Conservation (phyloP, 306 rosid species). For the Arachis stenosperma region DNA sequence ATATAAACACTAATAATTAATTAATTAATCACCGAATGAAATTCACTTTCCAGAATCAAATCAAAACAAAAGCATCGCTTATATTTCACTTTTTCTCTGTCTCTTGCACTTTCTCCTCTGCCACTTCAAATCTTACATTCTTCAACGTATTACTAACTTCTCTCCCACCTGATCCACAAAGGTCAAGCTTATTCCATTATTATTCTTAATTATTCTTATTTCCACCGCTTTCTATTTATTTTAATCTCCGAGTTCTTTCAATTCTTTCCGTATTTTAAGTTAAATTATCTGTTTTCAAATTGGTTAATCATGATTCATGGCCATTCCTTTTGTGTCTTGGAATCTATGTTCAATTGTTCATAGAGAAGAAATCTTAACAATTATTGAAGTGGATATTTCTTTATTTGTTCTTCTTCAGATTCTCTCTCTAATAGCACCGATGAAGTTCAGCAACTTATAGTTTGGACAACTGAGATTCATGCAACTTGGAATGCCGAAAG, state of each 20-base stretch:
- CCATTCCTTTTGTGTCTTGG: background rate
- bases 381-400: constrained; percentile 24
- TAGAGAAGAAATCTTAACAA: background rate
- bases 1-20: no score
- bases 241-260: background rate
- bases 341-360: background rate
- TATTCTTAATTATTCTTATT: background rate
- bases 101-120: background rate
- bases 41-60: constrained; percentile 1
- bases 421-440: constrained; percentile 13
- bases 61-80: background rate
- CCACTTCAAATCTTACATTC: background rate
- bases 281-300: constrained; percentile 11
- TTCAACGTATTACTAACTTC: background rate
- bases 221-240: background rate
- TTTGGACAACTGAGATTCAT: constrained; percentile 24
- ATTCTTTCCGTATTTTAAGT: background rate
- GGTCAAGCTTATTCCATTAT: constrained; percentile 22
- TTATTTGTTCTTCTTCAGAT: constrained; percentile 35
- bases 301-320: constrained; percentile 3
- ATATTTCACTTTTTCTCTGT: background rate
- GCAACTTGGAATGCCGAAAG: constrained; percentile 68
- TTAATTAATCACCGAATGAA: background rate
- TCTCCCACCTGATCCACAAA: constrained; percentile 4
- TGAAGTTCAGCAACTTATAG: constrained; percentile 29